These are phyloP conservation scores for Serendipita indica DNA, from an alignment of 768 basidiomycete species.

Conservation along the genomic window DNA sequence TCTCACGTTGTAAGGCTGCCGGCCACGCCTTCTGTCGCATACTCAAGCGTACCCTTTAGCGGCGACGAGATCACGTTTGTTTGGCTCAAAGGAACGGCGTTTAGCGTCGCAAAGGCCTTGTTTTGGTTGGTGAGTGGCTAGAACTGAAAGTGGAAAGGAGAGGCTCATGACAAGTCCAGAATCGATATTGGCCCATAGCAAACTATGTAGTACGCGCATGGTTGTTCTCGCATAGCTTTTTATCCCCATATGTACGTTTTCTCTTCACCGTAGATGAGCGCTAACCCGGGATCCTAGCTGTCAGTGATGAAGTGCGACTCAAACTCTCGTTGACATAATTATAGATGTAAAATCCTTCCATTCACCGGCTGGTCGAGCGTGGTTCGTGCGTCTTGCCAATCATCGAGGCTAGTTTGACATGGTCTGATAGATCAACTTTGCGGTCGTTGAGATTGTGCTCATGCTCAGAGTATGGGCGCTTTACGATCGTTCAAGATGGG, in stretches of 20 bases:
- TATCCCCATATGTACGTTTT: background rate
- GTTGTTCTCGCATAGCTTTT: background rate
- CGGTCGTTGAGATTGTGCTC: slow-evolving; percentile 2
- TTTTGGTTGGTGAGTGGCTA: background rate
- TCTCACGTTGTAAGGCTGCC: background rate
- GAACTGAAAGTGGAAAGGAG: no score
- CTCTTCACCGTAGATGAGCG: background rate
- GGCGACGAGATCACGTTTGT: background rate
- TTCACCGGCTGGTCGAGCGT: background rate
- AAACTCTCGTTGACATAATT: background rate
- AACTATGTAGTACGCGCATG: background rate
- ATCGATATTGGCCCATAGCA: background rate
- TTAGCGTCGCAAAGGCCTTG: background rate
- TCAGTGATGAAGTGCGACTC: background rate
- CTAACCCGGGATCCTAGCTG: background rate
- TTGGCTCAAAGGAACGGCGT: background rate
- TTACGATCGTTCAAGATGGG: background rate
- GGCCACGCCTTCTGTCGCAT: background rate
- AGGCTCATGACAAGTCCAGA: background rate
- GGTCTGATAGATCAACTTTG: background rate
- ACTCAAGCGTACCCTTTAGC: background rate
- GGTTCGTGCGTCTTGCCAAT: no score
- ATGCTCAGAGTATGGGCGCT: slow-evolving; percentile 8
- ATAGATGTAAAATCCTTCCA: background rate
- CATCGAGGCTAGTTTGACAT: background rate